A percentile compares a stretch with the other conserved stretches of the same genome.
phyloP scores from a whole-genome alignment of 2,329 filamentous ascomycete genomes.

The Hymenoscyphus fructigenus region DNA sequence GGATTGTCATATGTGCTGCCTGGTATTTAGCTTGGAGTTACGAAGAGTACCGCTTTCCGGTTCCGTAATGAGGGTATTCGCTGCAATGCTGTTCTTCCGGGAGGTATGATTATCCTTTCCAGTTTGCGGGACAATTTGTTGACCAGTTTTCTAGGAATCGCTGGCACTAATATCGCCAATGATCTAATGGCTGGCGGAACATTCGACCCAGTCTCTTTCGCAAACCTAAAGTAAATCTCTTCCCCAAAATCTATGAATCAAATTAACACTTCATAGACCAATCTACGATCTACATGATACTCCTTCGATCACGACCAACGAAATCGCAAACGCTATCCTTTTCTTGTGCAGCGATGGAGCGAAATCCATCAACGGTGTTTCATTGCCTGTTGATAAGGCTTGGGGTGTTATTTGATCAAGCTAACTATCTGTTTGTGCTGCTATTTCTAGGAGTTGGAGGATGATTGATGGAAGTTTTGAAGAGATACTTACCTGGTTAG shows the following conservation, averaged over 20 bases:
- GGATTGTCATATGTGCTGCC: not conserved
- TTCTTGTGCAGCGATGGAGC: constrained; percentile 39
- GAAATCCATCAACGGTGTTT: constrained; percentile 38
- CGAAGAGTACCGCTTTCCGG: constrained; percentile 48
- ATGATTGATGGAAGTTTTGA: not conserved
- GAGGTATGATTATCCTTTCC: constrained; percentile 27
- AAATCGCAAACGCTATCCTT: constrained; percentile 40
- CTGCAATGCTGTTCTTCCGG: constrained; percentile 47
- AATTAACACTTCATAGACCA: not conserved
- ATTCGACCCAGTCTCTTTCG: constrained; percentile 33
- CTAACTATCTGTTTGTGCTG: not conserved
- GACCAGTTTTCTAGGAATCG: constrained; percentile 15
- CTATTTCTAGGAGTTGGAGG: not conserved
- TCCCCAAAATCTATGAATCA: not conserved
- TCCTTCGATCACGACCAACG: constrained; percentile 33
- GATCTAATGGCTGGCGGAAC: constrained; percentile 19
- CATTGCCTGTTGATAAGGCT: constrained; percentile 40
- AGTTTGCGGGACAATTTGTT: not conserved
- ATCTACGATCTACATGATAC: constrained; percentile 7
- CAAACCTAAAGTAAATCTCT: constrained; percentile 26
- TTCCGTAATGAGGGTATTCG: constrained; percentile 46
- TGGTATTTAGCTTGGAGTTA: constrained; percentile 41
- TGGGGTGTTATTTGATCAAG: constrained; percentile 27
- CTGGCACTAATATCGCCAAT: constrained; percentile 20
- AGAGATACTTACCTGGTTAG: not conserved